phyloP scores from a whole-genome alignment of 148 eudicot species.

The Rhododendron griersonianum region DNA sequence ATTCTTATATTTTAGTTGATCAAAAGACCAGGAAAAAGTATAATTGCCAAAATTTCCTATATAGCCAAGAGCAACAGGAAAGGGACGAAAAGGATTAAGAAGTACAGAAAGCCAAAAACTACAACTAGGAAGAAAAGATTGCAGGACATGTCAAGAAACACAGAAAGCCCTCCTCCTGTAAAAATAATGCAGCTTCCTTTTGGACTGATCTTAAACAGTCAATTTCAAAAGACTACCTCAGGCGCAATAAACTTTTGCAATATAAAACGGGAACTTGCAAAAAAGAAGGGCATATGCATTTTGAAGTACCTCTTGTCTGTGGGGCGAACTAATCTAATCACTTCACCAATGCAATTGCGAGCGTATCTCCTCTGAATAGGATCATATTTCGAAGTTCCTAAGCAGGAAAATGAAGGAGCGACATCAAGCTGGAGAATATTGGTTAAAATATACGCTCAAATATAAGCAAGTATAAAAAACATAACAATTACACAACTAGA shows the following conservation, averaged over 20 bases:
- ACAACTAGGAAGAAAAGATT: neutral
- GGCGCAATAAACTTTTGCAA: neutral
- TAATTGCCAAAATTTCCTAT: neutral
- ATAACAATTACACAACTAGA: conserved; percentile 3
- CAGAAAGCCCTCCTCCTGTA: neutral
- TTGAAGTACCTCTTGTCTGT: conserved; percentile 42
- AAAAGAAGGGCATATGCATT: neutral
- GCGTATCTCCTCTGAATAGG: conserved; percentile 29
- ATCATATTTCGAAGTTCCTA: conserved; percentile 32
- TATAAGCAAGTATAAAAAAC: conserved; percentile 12
- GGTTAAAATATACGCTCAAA: neutral
- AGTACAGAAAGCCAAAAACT: neutral
- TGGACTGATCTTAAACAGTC: neutral
- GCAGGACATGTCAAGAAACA: neutral
- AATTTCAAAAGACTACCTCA: conserved; percentile 2
- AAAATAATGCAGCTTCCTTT: neutral
- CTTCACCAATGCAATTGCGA: conserved; percentile 73
- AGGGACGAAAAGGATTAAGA: neutral
- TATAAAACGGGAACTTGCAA: neutral
- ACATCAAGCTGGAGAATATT: conserved; percentile 6
- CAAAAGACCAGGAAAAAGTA: neutral
- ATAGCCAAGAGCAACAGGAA: neutral
- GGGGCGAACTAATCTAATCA: conserved; percentile 44
- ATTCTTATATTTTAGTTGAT: neutral
- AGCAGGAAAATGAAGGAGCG: conserved; percentile 7